Conservation (phyloP, 192 early-diverging fungal species). For the Paraglomus brasilianum region DNA sequence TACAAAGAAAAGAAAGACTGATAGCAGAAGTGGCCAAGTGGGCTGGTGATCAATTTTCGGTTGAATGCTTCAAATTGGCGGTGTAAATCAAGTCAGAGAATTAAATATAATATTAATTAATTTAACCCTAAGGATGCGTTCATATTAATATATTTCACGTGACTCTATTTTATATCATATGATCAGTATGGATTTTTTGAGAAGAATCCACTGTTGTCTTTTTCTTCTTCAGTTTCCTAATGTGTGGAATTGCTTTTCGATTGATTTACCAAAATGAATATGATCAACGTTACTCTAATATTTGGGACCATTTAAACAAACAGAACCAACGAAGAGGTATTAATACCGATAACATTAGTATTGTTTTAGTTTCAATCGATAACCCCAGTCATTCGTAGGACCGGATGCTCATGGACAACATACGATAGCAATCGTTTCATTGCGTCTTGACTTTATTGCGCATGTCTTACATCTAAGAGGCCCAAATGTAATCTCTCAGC, state of each 20-base stretch:
- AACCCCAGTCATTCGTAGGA: constrained; percentile 35
- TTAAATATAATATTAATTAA: no score
- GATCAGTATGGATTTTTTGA: no score
- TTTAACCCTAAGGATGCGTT: no score
- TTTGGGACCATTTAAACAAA: constrained; percentile 44
- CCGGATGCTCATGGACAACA: constrained; percentile 48
- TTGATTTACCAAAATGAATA: constrained; percentile 27
- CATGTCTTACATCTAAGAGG: constrained; percentile 76
- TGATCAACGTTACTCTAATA: not conserved
- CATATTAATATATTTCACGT: no score
- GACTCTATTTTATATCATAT: no score
- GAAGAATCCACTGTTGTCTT: no score
- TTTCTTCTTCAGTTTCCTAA: constrained; percentile 13
- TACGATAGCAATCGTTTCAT: not conserved
- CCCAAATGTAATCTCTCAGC: constrained; percentile 53
- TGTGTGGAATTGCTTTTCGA: constrained; percentile 61
- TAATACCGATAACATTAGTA: not conserved
- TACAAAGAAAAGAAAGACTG: constrained; percentile 42
- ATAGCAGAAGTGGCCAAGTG: constrained; percentile 45
- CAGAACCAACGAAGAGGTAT: constrained; percentile 54
- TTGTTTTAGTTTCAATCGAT: not conserved
- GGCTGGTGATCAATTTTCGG: constrained; percentile 52
- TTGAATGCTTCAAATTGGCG: constrained; percentile 42
- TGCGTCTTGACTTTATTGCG: constrained; percentile 45
- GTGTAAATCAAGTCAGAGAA: no score